These are phyloP conservation scores for Pelargonium cotyledonis DNA, from an alignment of 441 rosid species.

Conservation along the genomic window DNA sequence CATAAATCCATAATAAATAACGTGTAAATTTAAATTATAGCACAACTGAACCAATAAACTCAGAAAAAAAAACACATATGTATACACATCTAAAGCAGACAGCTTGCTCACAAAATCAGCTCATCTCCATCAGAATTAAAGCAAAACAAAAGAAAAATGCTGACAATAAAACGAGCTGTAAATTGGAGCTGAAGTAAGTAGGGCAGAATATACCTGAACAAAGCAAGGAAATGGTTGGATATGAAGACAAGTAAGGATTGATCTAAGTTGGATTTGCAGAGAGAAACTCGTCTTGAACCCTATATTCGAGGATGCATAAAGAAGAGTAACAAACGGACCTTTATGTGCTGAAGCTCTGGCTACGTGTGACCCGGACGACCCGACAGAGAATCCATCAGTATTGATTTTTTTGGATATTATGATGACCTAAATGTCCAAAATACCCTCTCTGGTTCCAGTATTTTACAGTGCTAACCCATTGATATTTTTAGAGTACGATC, in stretches of 20 bases:
- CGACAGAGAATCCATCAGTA: conserved; percentile 13
- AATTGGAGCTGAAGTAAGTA: not conserved
- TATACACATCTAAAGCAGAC: not conserved
- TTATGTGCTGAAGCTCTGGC: conserved; percentile 17
- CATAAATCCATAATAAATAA: not conserved
- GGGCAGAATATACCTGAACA: not conserved
- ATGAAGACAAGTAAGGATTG: not conserved
- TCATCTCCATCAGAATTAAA: not conserved
- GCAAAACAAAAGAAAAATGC: not conserved
- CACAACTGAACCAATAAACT: not conserved
- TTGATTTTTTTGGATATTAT: not conserved
- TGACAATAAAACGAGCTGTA: not conserved
- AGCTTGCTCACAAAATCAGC: not conserved
- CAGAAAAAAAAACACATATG: not conserved
- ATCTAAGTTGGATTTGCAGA: conserved; percentile 1
- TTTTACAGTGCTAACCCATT: not conserved
- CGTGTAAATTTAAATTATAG: not conserved
- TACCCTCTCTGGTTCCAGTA: not conserved
- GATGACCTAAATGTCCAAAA: not conserved
- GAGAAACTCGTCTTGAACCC: conserved; percentile 24
- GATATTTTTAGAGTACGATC: not conserved
- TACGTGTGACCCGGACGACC: conserved; percentile 27
- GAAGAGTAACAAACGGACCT: conserved; percentile 23
- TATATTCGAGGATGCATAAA: conserved; percentile 38
- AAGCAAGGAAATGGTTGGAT: not conserved